A percentile compares a stretch with the other conserved stretches of the same genome.
Evolutionary conservation across 1,284 basidiomycete genomes (phyloP).

Genomic region (Polyporus tsugae): DNA sequence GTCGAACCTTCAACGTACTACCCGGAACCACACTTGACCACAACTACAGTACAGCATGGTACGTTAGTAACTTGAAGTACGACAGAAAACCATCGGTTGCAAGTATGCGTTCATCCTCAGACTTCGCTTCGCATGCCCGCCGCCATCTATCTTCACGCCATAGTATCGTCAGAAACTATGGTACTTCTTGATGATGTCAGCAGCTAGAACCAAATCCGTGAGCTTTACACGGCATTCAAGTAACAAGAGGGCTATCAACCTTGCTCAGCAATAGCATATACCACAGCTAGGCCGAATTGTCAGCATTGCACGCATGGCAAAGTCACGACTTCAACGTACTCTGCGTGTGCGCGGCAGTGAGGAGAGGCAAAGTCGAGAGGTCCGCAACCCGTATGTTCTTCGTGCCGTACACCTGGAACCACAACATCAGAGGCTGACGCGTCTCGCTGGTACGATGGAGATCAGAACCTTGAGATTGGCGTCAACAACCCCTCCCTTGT

Average conservation of each 20-base stretch:
- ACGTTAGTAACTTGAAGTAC: too few species aligned
- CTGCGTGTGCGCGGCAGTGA: slow-evolving; percentile 35
- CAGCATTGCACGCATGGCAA: not conserved
- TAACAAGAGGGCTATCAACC: not conserved
- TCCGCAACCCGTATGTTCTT: slow-evolving; percentile 44
- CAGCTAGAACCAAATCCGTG: not conserved
- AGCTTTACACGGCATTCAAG: not conserved
- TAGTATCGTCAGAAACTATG: not conserved
- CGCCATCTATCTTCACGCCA: not conserved
- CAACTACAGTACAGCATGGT: too few species aligned
- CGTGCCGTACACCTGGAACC: slow-evolving; percentile 40
- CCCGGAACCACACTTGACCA: too few species aligned
- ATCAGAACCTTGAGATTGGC: slow-evolving; percentile 51
- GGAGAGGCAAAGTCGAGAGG: slow-evolving; percentile 37
- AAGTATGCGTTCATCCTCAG: too few species aligned
- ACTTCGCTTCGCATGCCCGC: too few species aligned
- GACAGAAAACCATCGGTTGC: too few species aligned
- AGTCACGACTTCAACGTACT: slow-evolving; percentile 7
- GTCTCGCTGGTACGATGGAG: not conserved
- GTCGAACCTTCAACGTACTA: too few species aligned
- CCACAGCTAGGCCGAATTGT: not conserved
- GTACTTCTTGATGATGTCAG: slow-evolving; percentile 3
- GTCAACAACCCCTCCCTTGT: slow-evolving; percentile 65
- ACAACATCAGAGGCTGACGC: not conserved
- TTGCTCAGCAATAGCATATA: slow-evolving; percentile 5